Evolutionary conservation across 306 rosid species (phyloP).

Genomic region (Cicer bijugum): DNA sequence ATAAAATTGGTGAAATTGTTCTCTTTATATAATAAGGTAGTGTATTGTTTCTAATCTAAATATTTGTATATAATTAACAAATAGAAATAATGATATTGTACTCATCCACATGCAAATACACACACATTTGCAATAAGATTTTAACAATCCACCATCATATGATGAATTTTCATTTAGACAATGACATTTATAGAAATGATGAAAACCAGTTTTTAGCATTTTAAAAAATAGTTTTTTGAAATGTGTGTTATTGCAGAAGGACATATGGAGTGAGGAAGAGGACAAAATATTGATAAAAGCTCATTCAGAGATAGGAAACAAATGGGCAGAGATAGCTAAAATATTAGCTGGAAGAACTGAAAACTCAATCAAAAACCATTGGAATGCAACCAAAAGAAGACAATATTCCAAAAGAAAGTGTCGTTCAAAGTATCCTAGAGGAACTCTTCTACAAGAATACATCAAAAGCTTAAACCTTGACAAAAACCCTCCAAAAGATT

Average conservation of each 20-base stretch:
- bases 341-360: conserved; percentile 88
- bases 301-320: conserved; percentile 80
- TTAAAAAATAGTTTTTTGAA: no score
- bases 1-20: background rate
- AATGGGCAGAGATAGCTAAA: conserved; percentile 97
- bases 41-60: background rate
- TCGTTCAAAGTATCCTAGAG: conserved; percentile 67
- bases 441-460: conserved; percentile 77
- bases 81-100: background rate
- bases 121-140: no score
- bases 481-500: conserved; percentile 49
- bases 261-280: conserved; percentile 84
- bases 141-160: background rate
- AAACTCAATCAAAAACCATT: conserved; percentile 90
- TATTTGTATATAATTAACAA: background rate
- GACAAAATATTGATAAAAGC: conserved; percentile 71
- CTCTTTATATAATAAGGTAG: background rate
- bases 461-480: conserved; percentile 81
- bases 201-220: no score
- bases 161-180: no score
- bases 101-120: background rate
- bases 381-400: conserved; percentile 96
- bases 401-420: conserved; percentile 84
- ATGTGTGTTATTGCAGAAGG: conserved; percentile 58
- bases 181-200: no score